Evolutionary conservation across 2,329 filamentous ascomycete species (phyloP).

Genomic region (Aspergillus ibericus): DNA sequence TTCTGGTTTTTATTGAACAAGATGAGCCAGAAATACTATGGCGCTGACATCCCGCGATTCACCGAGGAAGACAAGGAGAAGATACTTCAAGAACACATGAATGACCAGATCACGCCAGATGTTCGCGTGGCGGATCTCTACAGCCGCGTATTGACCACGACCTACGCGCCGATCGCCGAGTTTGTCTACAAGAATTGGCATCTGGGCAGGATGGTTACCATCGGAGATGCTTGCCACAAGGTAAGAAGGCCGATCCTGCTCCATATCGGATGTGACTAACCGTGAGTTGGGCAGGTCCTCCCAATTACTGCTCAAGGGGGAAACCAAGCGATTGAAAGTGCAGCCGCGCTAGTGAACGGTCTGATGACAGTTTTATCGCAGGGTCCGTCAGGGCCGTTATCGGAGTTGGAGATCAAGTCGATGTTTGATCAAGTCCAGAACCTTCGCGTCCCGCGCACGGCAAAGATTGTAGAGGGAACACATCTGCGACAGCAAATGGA

Average conservation of each 20-base stretch:
- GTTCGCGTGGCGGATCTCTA: conserved; percentile 26
- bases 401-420: neutral
- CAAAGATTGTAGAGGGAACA: neutral
- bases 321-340: conserved; percentile 37
- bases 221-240: conserved; percentile 36
- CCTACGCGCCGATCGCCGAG: conserved; percentile 18
- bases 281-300: conserved; percentile 11
- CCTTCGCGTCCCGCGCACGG: neutral
- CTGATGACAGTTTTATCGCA: neutral
- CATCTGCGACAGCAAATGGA: conserved; percentile 9
- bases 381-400: neutral
- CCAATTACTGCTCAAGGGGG: conserved; percentile 30
- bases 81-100: conserved; percentile 14
- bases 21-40: conserved; percentile 18
- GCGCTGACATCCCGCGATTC: conserved; percentile 23
- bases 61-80: conserved; percentile 21
- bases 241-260: conserved; percentile 11
- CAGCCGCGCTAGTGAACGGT: conserved; percentile 24
- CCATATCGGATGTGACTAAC: neutral
- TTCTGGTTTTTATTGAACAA: conserved; percentile 28
- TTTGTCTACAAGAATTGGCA: conserved; percentile 27
- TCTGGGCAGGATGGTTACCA: conserved; percentile 25
- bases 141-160: conserved; percentile 14
- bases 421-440: conserved; percentile 9
- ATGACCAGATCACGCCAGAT: conserved; percentile 19